Evolutionary conservation across 345 rosid genomes (phyloP).

Genomic region (Ceriops tagal): DNA sequence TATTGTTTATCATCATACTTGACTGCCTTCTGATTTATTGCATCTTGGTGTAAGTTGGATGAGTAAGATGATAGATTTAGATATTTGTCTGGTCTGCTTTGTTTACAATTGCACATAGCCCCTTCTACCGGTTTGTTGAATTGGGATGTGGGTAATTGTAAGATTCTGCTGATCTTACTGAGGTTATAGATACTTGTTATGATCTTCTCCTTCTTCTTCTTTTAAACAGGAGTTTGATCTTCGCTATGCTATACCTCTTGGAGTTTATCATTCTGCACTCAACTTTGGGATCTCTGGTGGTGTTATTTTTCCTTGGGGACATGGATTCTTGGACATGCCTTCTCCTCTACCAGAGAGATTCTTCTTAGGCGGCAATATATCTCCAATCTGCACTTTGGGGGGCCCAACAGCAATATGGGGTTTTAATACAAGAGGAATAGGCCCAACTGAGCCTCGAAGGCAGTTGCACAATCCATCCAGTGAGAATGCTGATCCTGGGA

Average conservation of each 20-base stretch:
- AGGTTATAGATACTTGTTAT: conserved; percentile 1
- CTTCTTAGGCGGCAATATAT: conserved; percentile 85
- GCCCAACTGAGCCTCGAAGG: conserved; percentile 76
- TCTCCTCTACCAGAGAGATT: conserved; percentile 82
- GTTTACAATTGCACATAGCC: neutral
- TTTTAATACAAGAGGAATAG: conserved; percentile 73
- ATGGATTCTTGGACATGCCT: conserved; percentile 46
- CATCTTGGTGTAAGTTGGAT: neutral
- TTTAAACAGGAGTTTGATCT: conserved; percentile 69
- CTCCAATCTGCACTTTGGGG: conserved; percentile 74
- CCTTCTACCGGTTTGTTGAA: too few species aligned
- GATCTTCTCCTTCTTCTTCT: neutral
- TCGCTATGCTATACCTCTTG: conserved; percentile 79
- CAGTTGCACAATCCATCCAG: conserved; percentile 29
- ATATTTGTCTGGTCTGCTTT: neutral
- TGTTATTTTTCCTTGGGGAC: conserved; percentile 71
- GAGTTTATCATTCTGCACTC: conserved; percentile 63
- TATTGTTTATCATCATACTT: too few species aligned
- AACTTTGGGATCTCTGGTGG: conserved; percentile 81
- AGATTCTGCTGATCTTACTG: neutral
- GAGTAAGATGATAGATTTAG: neutral
- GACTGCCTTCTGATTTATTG: neutral
- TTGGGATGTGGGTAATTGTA: too few species aligned
- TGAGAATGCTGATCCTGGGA: conserved; percentile 40
- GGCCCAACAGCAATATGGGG: conserved; percentile 90